A percentile compares a stretch with the other conserved stretches of the same genome.
Conservation (phyloP, 2,329 filamentous ascomycete genomes). For the Pestalotiopsis fici region DNA sequence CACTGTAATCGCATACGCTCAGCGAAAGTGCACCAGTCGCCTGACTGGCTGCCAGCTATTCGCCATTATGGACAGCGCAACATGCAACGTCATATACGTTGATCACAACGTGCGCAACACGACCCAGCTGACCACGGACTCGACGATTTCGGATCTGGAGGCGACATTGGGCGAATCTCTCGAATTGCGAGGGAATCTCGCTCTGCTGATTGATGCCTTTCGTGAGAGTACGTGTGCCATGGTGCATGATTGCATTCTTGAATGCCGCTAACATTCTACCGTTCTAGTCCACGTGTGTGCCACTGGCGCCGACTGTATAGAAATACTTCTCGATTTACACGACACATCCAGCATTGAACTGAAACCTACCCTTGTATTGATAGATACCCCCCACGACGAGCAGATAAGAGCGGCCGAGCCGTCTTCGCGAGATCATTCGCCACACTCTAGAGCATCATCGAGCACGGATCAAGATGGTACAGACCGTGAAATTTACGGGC, state of each 20-base stretch:
- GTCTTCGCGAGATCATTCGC: constrained; percentile 44
- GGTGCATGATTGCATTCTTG: constrained; percentile 9
- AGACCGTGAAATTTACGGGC: constrained; percentile 54
- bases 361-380: constrained; percentile 57
- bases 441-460: constrained; percentile 37
- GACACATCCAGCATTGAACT: constrained; percentile 52
- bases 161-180: constrained; percentile 29
- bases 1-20: constrained; percentile 11
- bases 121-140: constrained; percentile 36
- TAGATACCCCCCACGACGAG: constrained; percentile 57
- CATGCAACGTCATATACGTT: constrained; percentile 62
- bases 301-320: constrained; percentile 53
- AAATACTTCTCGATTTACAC: constrained; percentile 54
- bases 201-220: constrained; percentile 54
- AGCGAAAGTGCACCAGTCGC: constrained; percentile 59
- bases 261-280: constrained; percentile 13
- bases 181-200: constrained; percentile 46
- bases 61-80: constrained; percentile 58
- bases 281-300: constrained; percentile 56
- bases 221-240: constrained; percentile 46
- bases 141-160: constrained; percentile 32
- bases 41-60: constrained; percentile 59
- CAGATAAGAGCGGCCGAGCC: constrained; percentile 35
- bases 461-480: constrained; percentile 38
- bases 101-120: constrained; percentile 53